Evolutionary conservation across 768 basidiomycete genomes (phyloP).

Genomic region (Boletales sp.): DNA sequence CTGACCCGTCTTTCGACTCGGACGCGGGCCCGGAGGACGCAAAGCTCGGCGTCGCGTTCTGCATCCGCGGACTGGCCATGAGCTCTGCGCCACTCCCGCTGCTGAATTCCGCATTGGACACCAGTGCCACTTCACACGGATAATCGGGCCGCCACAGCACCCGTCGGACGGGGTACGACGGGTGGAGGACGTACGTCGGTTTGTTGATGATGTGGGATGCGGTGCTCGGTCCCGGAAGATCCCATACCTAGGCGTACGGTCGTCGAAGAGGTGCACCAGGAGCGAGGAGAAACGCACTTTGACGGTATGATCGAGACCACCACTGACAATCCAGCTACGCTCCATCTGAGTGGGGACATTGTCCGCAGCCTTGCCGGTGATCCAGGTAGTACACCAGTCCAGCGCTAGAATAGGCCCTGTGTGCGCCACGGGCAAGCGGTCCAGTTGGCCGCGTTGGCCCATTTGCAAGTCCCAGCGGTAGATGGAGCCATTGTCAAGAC

Average conservation of each 20-base stretch:
- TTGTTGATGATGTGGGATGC: slow-evolving; percentile 56
- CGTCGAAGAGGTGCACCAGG: background rate
- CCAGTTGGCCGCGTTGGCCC: slow-evolving; percentile 70
- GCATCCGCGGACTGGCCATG: slow-evolving; percentile 29
- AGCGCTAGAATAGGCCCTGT: slow-evolving; percentile 65
- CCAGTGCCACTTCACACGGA: slow-evolving; percentile 71
- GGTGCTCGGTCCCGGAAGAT: slow-evolving; percentile 41
- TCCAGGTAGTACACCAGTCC: slow-evolving; percentile 58
- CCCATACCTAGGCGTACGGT: slow-evolving; percentile 57
- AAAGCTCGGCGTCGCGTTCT: slow-evolving; percentile 19
- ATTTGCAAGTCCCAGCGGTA: slow-evolving; percentile 79
- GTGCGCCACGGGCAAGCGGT: slow-evolving; percentile 73
- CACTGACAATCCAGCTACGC: slow-evolving; percentile 74
- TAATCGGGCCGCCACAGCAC: slow-evolving; percentile 76
- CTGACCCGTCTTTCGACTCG: slow-evolving; percentile 13
- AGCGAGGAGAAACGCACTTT: slow-evolving; percentile 45
- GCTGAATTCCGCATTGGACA: slow-evolving; percentile 60
- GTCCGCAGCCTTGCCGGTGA: slow-evolving; percentile 14
- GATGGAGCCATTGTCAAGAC: slow-evolving; percentile 67
- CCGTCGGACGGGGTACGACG: slow-evolving; percentile 69
- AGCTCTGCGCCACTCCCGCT: slow-evolving; percentile 22
- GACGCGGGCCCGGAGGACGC: slow-evolving; percentile 7
- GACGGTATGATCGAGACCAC: slow-evolving; percentile 74
- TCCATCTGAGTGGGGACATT: slow-evolving; percentile 12
- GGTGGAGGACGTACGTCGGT: slow-evolving; percentile 68